Conservation (phyloP, 192 early-diverging fungal genomes). For the Mortierella claussenii region DNA sequence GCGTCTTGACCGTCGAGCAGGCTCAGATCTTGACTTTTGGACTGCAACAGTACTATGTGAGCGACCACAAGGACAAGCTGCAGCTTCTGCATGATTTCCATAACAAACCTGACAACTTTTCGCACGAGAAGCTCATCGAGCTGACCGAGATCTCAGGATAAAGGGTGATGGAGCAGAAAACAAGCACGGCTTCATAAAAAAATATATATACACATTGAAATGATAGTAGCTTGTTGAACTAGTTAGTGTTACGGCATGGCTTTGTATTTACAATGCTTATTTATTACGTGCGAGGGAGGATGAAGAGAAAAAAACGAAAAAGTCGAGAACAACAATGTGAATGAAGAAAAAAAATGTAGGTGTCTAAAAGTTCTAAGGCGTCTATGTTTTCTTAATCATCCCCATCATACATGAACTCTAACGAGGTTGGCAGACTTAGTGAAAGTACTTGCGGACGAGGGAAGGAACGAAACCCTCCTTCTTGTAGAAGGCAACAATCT, state of each 20-base stretch:
- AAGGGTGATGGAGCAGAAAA: not conserved
- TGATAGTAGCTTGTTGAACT: no score
- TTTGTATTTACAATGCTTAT: slow-evolving; percentile 16
- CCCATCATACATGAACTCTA: not conserved
- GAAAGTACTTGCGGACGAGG: slow-evolving; percentile 50
- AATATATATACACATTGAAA: not conserved
- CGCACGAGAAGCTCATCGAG: slow-evolving; percentile 69
- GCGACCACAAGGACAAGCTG: slow-evolving; percentile 71
- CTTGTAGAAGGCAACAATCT: slow-evolving; percentile 83
- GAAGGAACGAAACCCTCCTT: slow-evolving; percentile 57
- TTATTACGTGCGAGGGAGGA: not conserved
- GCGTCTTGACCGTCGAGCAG: slow-evolving; percentile 67
- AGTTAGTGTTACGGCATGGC: no score
- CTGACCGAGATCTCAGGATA: slow-evolving; percentile 54
- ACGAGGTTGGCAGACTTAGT: slow-evolving; percentile 5
- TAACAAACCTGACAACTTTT: slow-evolving; percentile 77
- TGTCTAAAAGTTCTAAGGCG: no score
- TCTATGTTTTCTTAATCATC: not conserved
- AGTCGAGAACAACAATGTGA: no score
- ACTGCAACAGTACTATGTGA: slow-evolving; percentile 91
- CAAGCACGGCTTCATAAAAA: not conserved
- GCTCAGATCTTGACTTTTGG: slow-evolving; percentile 84
- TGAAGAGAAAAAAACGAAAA: not conserved
- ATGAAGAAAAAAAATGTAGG: no score
- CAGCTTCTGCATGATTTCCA: slow-evolving; percentile 83